Conservation (phyloP, 805 yeast genomes). For the Ogataea methanolica region DNA sequence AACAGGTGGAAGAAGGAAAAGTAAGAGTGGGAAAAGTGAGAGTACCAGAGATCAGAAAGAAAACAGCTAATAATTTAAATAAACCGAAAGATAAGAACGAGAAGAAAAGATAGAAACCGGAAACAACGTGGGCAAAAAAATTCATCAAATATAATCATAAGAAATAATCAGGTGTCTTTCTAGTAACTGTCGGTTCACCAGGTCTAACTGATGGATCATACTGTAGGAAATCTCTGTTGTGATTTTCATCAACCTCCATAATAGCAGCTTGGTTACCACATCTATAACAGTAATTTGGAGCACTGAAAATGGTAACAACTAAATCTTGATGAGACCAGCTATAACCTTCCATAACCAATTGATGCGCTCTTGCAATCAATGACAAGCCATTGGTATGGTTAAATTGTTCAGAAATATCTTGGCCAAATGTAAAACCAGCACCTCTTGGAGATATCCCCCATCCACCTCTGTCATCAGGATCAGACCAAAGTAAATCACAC, state of each 20-base stretch:
- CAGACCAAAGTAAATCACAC: constrained; percentile 96
- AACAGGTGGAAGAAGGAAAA: background rate
- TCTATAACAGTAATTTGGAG: constrained; percentile 95
- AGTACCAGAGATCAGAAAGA: background rate
- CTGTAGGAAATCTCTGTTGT: constrained; percentile 86
- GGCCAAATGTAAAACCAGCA: constrained; percentile 98
- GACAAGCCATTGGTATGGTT: constrained; percentile 84
- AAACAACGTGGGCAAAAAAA: constrained; percentile 1
- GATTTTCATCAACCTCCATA: constrained; percentile 96
- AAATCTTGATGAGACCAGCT: constrained; percentile 92
- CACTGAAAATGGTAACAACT: constrained; percentile 90
- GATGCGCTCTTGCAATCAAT: constrained; percentile 92
- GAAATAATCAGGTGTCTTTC: constrained; percentile 97
- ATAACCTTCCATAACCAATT: constrained; percentile 96
- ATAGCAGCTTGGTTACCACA: constrained; percentile 98
- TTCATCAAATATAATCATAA: constrained; percentile 28
- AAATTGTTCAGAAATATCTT: constrained; percentile 89
- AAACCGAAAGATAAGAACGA: background rate
- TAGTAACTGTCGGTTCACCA: constrained; percentile 95
- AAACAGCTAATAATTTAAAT: background rate
- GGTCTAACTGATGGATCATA: constrained; percentile 97
- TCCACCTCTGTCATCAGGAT: constrained; percentile 96
- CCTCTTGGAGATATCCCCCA: constrained; percentile 99
- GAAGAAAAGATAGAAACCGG: background rate
- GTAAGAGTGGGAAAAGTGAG: background rate